Evolutionary conservation across 192 early-diverging fungal species (phyloP), one percentile per base, ranked within the genome.

Genomic region (Podila epicladia): DNA sequence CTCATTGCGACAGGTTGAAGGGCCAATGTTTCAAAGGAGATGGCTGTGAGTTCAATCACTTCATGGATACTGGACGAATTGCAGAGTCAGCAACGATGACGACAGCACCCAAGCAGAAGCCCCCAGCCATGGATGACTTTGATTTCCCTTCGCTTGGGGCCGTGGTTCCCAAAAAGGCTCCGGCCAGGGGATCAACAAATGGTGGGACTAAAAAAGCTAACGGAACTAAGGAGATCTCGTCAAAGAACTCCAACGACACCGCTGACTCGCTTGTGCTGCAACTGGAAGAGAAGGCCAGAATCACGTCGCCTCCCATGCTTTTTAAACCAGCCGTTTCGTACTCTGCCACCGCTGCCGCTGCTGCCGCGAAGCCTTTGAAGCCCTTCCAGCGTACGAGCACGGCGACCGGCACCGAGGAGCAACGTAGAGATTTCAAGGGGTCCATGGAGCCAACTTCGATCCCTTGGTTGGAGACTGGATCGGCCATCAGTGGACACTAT

Each of bases 11-110:
- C 26, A 89, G 88, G 88, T 65, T 89, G 13, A 85, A 87, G 62
- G 85, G 85, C 17, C 77, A 75, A 24, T 89, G 88, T 55, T 41
- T 89, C 31, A 87, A 87, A 64, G 88, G 88, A 6, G 84, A 87
- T 11, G 63, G 69, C 20, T 89, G 88, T 72, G 82, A 84, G 64
- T 89, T 89, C 68, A 76, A 84, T 35, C 88, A 89, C 41, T 57
- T 72, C 64, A 59, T 89, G 45, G 85, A 89, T 50, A 59, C 77
- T 2, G 68, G 48, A 31, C 65, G 66, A 65, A 49, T 65, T 12
- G 29, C 31, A 33, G 67, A 65, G 24, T 17, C 41, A 9, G 22
- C 71, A 61, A 61, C 22, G 5, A 61, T 11, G 22, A 48, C 65
- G 4, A 50, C 69, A 11, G 63, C 55, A n/a, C 51, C 59, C 2